phyloP scores from a whole-genome alignment of 257 asterid species.

The Solanum okadae region DNA sequence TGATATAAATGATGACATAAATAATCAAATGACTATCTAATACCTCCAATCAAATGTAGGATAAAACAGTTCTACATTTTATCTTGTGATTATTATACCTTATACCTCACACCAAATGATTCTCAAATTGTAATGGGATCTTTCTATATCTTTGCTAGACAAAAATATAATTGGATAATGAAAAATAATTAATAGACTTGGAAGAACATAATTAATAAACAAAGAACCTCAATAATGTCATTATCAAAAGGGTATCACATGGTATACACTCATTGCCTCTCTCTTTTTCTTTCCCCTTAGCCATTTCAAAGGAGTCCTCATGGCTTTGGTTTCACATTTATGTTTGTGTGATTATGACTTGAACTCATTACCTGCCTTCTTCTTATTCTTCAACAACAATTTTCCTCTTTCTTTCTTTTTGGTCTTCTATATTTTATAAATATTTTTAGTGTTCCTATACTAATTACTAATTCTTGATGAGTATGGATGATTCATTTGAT shows the following conservation, averaged over 20 bases:
- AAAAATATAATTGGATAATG: background rate
- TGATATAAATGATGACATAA: no score
- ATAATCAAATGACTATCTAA: no score
- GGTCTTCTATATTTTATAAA: background rate
- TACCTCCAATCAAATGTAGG: no score
- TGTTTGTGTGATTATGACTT: constrained; percentile 10
- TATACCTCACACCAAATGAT: no score
- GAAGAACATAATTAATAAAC: constrained; percentile 10
- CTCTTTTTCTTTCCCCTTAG: background rate
- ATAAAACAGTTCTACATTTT: no score
- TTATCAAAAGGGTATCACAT: constrained; percentile 42
- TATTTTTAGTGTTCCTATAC: background rate
- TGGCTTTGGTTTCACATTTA: constrained; percentile 23
- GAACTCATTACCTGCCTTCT: background rate
- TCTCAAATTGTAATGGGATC: no score
- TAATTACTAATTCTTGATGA: background rate
- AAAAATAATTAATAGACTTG: constrained; percentile 8
- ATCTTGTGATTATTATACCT: no score
- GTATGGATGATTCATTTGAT: constrained; percentile 51
- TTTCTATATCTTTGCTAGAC: constrained; percentile 5
- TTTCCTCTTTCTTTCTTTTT: background rate
- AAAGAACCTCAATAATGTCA: constrained; percentile 35
- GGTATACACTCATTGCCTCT: constrained; percentile 19
- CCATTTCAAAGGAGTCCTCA: constrained; percentile 11
- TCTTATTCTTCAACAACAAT: background rate